Evolutionary conservation across 257 asterid genomes (phyloP).

Genomic region (Sherardia arvensis): DNA sequence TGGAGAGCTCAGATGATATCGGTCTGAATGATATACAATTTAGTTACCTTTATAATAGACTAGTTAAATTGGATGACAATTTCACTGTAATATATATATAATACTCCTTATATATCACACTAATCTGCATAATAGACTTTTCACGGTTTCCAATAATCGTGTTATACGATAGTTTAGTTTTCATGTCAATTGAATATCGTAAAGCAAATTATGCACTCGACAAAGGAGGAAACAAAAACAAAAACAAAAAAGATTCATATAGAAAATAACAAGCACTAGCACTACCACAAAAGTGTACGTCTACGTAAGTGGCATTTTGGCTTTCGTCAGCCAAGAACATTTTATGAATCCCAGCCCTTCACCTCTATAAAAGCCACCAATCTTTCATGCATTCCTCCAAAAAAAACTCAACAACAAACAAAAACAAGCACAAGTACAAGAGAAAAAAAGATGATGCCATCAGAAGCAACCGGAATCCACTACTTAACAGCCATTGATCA

Average conservation of each 20-base stretch:
- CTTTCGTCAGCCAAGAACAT: constrained; percentile 38
- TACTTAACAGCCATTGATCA: constrained; percentile 30
- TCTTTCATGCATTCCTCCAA: constrained; percentile 25
- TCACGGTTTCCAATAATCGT: no score
- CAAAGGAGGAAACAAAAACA: not conserved
- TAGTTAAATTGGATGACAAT: no score
- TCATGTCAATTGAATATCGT: not conserved
- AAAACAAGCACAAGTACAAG: not conserved
- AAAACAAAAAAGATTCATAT: not conserved
- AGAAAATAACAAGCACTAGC: not conserved
- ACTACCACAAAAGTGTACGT: no score
- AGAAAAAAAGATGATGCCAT: constrained; percentile 40
- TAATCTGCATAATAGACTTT: no score
- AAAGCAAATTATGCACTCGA: no score
- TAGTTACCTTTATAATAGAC: no score
- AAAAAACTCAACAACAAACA: constrained; percentile 20
- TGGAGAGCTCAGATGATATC: no score
- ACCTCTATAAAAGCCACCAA: constrained; percentile 49
- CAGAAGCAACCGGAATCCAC: constrained; percentile 38
- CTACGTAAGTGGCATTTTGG: constrained; percentile 16
- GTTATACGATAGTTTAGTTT: no score
- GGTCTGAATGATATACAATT: no score
- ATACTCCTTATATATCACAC: no score
- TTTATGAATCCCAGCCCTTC: constrained; percentile 11
- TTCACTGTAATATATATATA: no score